These are phyloP conservation scores for Ustilago trichophora DNA, from an alignment of 1,284 basidiomycete genomes.

Conservation along the genomic window DNA sequence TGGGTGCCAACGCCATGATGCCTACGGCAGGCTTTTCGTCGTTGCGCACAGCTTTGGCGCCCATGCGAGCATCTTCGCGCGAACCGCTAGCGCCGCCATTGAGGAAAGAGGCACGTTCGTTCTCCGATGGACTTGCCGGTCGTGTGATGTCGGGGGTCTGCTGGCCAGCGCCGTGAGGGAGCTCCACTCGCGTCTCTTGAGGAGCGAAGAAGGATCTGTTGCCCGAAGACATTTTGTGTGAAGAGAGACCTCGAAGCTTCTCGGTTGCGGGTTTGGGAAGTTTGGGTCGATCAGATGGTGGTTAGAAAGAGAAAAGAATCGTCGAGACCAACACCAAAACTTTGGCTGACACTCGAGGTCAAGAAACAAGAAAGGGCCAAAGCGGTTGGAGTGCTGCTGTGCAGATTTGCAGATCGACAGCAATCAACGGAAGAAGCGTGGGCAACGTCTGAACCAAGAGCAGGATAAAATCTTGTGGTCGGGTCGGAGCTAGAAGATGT, in stretches of 20 bases:
- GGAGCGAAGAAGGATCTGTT: constrained; percentile 50
- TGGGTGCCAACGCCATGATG: constrained; percentile 73
- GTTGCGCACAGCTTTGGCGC: constrained; percentile 33
- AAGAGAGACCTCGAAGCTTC: too few species aligned
- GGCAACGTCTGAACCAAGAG: too few species aligned
- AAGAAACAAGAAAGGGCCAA: too few species aligned
- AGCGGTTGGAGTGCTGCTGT: background rate
- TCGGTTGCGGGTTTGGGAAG: background rate
- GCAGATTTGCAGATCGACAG: too few species aligned
- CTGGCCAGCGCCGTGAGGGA: constrained; percentile 25
- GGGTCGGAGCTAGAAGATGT: constrained; percentile 20
- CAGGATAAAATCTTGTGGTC: background rate
- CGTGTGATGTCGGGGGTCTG: constrained; percentile 41
- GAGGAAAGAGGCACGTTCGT: constrained; percentile 45
- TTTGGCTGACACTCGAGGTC: too few species aligned
- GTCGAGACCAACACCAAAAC: constrained; percentile 3
- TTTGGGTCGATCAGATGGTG: constrained; percentile 1
- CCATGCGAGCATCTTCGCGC: constrained; percentile 44
- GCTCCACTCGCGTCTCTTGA: constrained; percentile 40
- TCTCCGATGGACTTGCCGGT: constrained; percentile 47
- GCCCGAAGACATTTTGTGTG: constrained; percentile 30
- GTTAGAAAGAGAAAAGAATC: background rate
- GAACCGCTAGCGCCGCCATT: constrained; percentile 12
- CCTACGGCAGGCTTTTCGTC: constrained; percentile 40
- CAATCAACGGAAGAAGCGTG: too few species aligned